These are phyloP conservation scores for Entelexis sorbosivorans DNA, from an alignment of 1,139 yeast genomes.

Conservation along the genomic window DNA sequence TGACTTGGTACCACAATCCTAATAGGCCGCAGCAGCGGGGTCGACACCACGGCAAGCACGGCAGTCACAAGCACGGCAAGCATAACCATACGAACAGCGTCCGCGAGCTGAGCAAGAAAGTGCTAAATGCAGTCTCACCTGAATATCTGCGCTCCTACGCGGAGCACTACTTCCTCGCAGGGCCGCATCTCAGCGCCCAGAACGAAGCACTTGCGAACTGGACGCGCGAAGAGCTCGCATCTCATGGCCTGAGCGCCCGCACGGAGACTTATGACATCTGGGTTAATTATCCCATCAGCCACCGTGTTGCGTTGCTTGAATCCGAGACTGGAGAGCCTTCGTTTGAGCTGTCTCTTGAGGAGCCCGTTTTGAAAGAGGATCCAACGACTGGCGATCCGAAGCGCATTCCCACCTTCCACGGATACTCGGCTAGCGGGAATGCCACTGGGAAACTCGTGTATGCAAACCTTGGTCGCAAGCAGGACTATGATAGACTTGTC, in stretches of 20 bases:
- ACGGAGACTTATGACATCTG: constrained; percentile 51
- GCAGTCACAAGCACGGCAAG: not conserved
- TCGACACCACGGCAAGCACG: not conserved
- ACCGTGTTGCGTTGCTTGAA: constrained; percentile 38
- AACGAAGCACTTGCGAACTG: constrained; percentile 53
- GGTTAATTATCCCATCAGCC: constrained; percentile 51
- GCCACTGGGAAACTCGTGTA: constrained; percentile 49
- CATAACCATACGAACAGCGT: not conserved
- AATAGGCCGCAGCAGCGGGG: not conserved
- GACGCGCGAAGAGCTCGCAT: constrained; percentile 50
- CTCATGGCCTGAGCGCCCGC: constrained; percentile 45
- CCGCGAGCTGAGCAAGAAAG: constrained; percentile 1
- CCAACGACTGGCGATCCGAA: constrained; percentile 44
- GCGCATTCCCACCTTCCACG: constrained; percentile 51
- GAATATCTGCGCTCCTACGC: constrained; percentile 7
- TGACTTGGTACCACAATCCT: not conserved
- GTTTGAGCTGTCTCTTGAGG: constrained; percentile 31
- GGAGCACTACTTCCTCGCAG: constrained; percentile 17
- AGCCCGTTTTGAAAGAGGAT: constrained; percentile 63
- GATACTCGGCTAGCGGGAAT: constrained; percentile 59
- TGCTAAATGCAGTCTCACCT: constrained; percentile 9
- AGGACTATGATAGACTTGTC: constrained; percentile 42
- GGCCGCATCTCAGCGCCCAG: constrained; percentile 61
- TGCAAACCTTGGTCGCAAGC: constrained; percentile 50
- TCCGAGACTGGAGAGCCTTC: constrained; percentile 20